phyloP scores from a whole-genome alignment of 2,329 filamentous ascomycete species.

The Alternaria triticimaculans region DNA sequence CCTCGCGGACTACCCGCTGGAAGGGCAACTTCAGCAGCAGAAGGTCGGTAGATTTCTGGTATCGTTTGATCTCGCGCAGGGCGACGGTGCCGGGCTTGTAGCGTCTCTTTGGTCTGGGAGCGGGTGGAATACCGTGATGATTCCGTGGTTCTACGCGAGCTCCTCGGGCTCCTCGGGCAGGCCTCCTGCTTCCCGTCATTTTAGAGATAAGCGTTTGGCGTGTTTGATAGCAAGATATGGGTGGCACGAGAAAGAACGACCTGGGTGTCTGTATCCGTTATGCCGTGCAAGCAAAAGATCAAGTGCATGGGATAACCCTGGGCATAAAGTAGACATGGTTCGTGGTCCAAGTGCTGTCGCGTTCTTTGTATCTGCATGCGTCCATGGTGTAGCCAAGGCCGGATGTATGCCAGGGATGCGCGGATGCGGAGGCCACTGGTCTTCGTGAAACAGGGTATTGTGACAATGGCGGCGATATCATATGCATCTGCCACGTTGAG shows the following conservation, averaged over 20 bases:
- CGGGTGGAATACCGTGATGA: conserved; percentile 15
- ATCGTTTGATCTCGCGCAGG: conserved; percentile 97
- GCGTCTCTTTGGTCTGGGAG: conserved; percentile 43
- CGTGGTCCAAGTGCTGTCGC: neutral
- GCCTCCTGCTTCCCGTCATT: neutral
- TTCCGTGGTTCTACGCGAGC: neutral
- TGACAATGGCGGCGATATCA: neutral
- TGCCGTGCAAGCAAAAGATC: neutral
- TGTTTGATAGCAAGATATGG: neutral
- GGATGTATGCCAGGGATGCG: neutral
- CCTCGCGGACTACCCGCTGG: conserved; percentile 80
- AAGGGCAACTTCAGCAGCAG: conserved; percentile 97
- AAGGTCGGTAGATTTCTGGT: conserved; percentile 97
- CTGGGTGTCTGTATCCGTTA: neutral
- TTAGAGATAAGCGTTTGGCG: neutral
- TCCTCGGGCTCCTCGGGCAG: neutral
- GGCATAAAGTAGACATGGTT: neutral
- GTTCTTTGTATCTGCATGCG: neutral
- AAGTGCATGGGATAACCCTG: neutral
- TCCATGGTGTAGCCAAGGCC: neutral
- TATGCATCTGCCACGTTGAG: neutral
- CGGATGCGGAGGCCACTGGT: neutral
- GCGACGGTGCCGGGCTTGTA: conserved; percentile 78
- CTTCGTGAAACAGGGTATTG: neutral
- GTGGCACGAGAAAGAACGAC: neutral